Base-by-base conservation (phyloP, 2,329 filamentous ascomycete genomes). In the Claviceps sp. region DNA sequence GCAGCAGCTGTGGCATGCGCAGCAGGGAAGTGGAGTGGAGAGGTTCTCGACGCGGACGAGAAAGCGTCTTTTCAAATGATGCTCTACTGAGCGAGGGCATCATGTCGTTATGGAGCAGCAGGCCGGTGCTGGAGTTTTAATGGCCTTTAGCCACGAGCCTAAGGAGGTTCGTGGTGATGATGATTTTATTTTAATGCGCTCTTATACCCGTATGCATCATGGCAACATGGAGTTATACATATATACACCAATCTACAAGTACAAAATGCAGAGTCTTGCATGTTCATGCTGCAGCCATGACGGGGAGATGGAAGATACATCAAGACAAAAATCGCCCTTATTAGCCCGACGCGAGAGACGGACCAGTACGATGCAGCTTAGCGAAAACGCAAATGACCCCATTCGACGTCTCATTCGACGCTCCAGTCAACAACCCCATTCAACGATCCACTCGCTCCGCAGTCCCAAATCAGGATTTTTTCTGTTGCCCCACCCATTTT, bases 1-100 rank as follows among this genome's bases (percentile, higher is more conserved):
- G 58, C 70, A 82, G 56, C 71, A 76, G 57, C 63, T 81, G 14
- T 84, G 79, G 78, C 78, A 83, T 57, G 68, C 73, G 18, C 81
- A 84, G 61, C 76, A 80, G 52, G 68, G 70, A 41, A 80, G 72
- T 52, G 81, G 81, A 0, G 72, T 76, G 0, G 80, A 84, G 58
- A 70, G 81, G 36, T 84, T 83, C 52, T 74, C 76, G 0, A 69
- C 72, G 1, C 68, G 72, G 46, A 77, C 75, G 0, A 74, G 77
- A 2, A 71, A 71, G 54, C 68, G 74, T 41, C 66, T 81, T 14
- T 81, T 81, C 59, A 76, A 68, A 61, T 78, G 60, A 72, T 45
- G 40, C 7, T 45, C 41, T 43, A 43, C 6, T 22, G 41, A 43
- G 41, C 18, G 41, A 22, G 41, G 11, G 41, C 41, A 43, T 14